Base-by-base conservation (phyloP, 2,329 filamentous ascomycete species). In the Cladosporium sphaerospermum region DNA sequence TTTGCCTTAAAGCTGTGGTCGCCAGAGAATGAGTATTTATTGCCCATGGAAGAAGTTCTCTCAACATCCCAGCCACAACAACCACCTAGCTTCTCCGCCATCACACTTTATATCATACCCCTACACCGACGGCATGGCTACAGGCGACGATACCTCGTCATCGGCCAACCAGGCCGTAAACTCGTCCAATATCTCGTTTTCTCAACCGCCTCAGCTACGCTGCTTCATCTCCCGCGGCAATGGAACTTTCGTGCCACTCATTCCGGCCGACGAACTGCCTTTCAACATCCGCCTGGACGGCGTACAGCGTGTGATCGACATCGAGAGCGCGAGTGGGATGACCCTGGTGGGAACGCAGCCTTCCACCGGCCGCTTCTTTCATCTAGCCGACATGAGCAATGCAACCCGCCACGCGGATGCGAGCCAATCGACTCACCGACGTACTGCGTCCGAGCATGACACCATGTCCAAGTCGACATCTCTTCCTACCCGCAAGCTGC, bases 191-290 rank as follows among this genome's bases (percentile, higher is more conserved):
- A n/a, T 11, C 1, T 5, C 13, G 2, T 4, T 11, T n/a, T 39
- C 11, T 7, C 48, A 36, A 13, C 11, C 40, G 13, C 48, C 48
- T 28, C 40, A 32, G 18, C 28, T 51, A 8, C 16, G 16, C 18
- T 47, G 36, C 43, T 47, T 53, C 44, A 47, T 75, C 51, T 61
- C 69, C 45, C 71, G 72, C 19, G 59, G 58, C 28, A 63, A 64
- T 33, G 65, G 67, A 10, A 54, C 58, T 8, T 61, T 70, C 46
- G 66, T 74, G 0, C 72, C 73, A 4, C 61, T 76, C 3, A 62
- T 75, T 11, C 69, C 73, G 14, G 67, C 64, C 5, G 73, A 76
- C 50, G 71, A 75, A 58, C 64, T 76, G 3, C 71, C 73, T n/a
- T 55, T 57, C 47, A 59, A 59, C 0, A 63, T 73, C 42, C 62